These are phyloP conservation scores for Coemansia sp. DNA, from an alignment of 192 early-diverging fungal species.

Conservation along the genomic window DNA sequence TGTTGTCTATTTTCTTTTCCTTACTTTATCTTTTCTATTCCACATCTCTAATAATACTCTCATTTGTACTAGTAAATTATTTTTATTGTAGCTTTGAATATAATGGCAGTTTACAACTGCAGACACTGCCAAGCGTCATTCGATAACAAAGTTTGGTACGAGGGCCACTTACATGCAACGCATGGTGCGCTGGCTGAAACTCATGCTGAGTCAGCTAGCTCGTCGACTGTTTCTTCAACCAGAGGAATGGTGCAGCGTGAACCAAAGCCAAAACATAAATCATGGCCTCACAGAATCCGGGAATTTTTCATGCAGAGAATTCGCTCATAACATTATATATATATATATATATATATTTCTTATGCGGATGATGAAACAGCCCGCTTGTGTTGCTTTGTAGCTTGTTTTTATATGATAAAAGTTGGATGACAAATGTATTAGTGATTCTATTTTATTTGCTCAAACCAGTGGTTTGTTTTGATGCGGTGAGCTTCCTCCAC, in stretches of 20 bases:
- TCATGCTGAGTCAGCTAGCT: constrained; percentile 1
- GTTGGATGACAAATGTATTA: no score
- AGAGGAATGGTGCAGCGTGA: not conserved
- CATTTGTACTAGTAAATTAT: not conserved
- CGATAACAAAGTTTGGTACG: constrained; percentile 32
- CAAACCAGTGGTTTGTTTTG: not conserved
- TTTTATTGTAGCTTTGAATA: not conserved
- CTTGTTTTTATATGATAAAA: no score
- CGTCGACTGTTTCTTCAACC: not conserved
- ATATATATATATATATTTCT: not conserved
- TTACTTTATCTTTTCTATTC: not conserved
- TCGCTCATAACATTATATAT: no score
- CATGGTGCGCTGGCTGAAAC: constrained; percentile 8
- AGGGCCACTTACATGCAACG: constrained; percentile 10
- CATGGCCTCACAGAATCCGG: not conserved
- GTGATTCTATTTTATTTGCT: not conserved
- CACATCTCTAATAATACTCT: not conserved
- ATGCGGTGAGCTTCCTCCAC: not conserved
- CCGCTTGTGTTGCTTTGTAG: no score
- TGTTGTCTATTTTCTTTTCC: not conserved
- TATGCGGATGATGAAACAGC: not conserved
- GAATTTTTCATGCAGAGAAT: not conserved
- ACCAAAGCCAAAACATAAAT: constrained; percentile 1
- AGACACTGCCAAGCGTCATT: constrained; percentile 12
- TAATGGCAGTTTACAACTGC: constrained; percentile 25